Percentiles rank a stretch among this genome's conserved stretches.
These are phyloP conservation scores for Aciculoconidium aculeatum DNA, from an alignment of 805 yeast genomes.

Conservation along the genomic window DNA sequence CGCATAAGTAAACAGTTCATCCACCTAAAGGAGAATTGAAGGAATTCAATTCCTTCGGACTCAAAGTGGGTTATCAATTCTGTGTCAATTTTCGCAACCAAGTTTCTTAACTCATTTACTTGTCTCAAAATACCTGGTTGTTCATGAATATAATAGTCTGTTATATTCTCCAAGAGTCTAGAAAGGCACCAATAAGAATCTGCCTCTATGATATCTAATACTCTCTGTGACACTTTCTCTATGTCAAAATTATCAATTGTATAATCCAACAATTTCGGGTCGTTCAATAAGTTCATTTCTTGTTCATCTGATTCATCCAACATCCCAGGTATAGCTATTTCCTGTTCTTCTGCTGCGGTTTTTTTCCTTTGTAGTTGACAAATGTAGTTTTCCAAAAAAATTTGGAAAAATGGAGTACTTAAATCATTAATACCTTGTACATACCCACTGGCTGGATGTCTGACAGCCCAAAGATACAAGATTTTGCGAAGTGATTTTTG, in stretches of 20 bases:
- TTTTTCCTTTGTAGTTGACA: slow-evolving; percentile 33
- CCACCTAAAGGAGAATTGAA: slow-evolving; percentile 96
- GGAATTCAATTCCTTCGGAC: slow-evolving; percentile 81
- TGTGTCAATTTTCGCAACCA: slow-evolving; percentile 75
- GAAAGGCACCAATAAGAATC: slow-evolving; percentile 97
- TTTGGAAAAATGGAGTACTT: slow-evolving; percentile 88
- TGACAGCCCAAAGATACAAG: slow-evolving; percentile 86
- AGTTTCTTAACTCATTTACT: slow-evolving; percentile 70
- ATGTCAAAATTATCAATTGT: slow-evolving; percentile 60
- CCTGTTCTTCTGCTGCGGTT: slow-evolving; percentile 11
- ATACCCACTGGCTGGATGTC: slow-evolving; percentile 97
- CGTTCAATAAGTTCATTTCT: slow-evolving; percentile 21
- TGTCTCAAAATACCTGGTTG: slow-evolving; percentile 96
- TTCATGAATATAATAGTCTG: slow-evolving; percentile 95
- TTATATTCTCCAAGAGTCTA: slow-evolving; percentile 85
- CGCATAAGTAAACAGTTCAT: slow-evolving; percentile 97
- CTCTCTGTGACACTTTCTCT: slow-evolving; percentile 48
- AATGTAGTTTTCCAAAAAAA: slow-evolving; percentile 65
- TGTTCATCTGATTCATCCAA: slow-evolving; percentile 21
- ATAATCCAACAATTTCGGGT: slow-evolving; percentile 19
- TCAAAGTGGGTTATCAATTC: slow-evolving; percentile 70
- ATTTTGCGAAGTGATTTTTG: slow-evolving; percentile 78
- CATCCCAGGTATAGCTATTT: slow-evolving; percentile 31
- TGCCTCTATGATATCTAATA: slow-evolving; percentile 73
- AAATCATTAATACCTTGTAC: slow-evolving; percentile 97